Conservation (phyloP, 164 flowering plant genomes). For the Nymphaea colorata region DNA sequence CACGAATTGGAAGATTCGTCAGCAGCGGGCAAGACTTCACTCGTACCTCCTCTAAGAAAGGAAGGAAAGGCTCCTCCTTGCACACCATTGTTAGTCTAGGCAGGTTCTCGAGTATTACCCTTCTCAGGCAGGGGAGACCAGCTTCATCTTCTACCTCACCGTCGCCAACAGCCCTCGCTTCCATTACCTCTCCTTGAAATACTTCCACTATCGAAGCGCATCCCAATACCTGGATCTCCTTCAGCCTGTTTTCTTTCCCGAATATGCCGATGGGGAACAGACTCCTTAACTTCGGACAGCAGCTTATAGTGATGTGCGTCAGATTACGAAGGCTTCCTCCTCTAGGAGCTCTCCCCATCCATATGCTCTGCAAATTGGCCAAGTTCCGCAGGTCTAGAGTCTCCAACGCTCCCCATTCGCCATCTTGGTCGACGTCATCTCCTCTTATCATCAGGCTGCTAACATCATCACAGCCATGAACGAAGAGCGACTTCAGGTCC, state of each 20-base stretch:
- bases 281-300: conserved; percentile 1
- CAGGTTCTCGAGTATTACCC: neutral
- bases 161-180: too few relatives aligned
- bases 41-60: neutral
- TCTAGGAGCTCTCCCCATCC: neutral
- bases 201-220: conserved; percentile 3
- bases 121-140: neutral
- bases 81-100: neutral
- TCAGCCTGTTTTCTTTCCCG: neutral
- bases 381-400: neutral
- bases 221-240: neutral
- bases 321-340: neutral
- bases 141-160: neutral
- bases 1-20: conserved; percentile 4
- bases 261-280: conserved; percentile 1
- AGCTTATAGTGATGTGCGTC: neutral
- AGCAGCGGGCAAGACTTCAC: conserved; percentile 1
- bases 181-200: neutral
- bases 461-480: neutral
- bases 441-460: neutral
- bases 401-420: neutral
- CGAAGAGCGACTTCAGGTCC: conserved; percentile 1
- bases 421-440: neutral
- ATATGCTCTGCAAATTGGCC: neutral
- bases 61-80: neutral